phyloP scores from a whole-genome alignment of 2,329 filamentous ascomycete species.

The Diaporthe nobilis region DNA sequence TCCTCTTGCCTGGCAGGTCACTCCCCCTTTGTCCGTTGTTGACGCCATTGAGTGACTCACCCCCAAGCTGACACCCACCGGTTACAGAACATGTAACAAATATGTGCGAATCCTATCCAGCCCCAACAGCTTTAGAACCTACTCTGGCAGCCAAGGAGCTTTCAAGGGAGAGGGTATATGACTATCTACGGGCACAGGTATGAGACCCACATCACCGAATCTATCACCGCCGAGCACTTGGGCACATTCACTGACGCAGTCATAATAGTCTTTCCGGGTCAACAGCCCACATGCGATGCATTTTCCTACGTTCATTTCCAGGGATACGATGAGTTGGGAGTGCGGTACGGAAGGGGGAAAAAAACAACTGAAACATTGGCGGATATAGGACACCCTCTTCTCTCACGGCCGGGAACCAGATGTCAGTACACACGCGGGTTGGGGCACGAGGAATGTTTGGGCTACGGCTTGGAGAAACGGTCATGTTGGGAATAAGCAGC shows the following conservation, averaged over 20 bases:
- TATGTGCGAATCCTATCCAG: not conserved
- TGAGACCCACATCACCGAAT: not conserved
- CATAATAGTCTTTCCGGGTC: not conserved
- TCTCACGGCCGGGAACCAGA: not conserved
- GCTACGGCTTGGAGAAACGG: not conserved
- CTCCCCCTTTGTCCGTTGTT: not conserved
- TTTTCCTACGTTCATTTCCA: not conserved
- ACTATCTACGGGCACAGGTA: conserved; percentile 1
- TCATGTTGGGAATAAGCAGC: not conserved
- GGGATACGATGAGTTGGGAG: not conserved
- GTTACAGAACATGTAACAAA: not conserved
- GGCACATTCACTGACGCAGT: not conserved
- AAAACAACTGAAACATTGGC: not conserved
- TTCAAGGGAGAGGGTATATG: not conserved
- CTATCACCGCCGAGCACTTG: too few species aligned
- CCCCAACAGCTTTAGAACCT: not conserved
- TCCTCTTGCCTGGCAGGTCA: not conserved
- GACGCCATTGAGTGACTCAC: not conserved
- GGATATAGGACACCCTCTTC: not conserved
- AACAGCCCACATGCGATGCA: not conserved
- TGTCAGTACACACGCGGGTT: not conserved
- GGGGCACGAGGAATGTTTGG: not conserved
- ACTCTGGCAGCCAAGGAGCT: not conserved
- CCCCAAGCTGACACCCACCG: not conserved
- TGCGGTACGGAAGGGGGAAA: not conserved